phyloP scores from a whole-genome alignment of 805 yeast species.

The Starmerella bombi region DNA sequence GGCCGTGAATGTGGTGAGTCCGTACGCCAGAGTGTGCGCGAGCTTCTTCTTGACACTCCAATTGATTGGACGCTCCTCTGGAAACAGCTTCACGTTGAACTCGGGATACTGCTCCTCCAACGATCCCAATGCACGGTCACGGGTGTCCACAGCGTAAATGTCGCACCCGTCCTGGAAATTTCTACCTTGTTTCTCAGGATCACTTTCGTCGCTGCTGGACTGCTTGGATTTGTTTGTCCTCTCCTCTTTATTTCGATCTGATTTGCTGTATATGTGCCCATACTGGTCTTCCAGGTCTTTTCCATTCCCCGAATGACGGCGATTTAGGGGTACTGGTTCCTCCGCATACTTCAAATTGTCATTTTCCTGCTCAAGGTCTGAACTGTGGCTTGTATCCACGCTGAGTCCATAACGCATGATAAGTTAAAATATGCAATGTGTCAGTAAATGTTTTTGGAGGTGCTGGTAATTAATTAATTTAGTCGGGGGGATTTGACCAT shows the following conservation, averaged over 20 bases:
- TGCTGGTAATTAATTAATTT: too few species aligned
- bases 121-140: conserved; percentile 1
- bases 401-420: neutral
- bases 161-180: neutral
- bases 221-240: neutral
- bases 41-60: conserved; percentile 39
- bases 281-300: neutral
- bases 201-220: too few species aligned
- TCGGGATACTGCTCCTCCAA: conserved; percentile 13
- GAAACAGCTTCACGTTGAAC: conserved; percentile 4
- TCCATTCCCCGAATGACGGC: neutral
- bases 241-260: too few species aligned
- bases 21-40: conserved; percentile 28
- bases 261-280: neutral
- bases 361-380: neutral
- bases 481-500: too few species aligned
- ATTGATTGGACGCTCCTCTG: conserved; percentile 33
- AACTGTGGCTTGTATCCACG: neutral
- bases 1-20: conserved; percentile 41
- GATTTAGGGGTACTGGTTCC: conserved; percentile 1
- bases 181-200: too few species aligned
- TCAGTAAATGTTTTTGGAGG: too few species aligned
- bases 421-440: too few species aligned
- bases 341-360: neutral
- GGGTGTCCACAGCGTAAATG: neutral